These are phyloP conservation scores for Colletotrichum lindemuthianum DNA, from an alignment of 2,329 filamentous ascomycete genomes.

Conservation along the genomic window DNA sequence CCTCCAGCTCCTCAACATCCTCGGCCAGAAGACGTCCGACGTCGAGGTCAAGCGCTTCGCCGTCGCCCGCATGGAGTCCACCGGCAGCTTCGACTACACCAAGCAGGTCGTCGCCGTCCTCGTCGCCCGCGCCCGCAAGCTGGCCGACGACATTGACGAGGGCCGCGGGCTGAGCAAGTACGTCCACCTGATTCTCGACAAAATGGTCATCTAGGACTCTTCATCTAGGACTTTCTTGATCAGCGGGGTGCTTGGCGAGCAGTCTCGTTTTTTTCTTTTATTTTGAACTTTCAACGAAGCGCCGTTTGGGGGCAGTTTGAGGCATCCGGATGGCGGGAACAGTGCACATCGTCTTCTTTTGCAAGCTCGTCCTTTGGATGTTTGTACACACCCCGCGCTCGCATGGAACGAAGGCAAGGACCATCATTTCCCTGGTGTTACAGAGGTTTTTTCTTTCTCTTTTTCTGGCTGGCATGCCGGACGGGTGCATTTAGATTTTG, in stretches of 20 bases:
- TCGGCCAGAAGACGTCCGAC: constrained; percentile 88
- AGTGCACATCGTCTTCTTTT: too few relatives aligned
- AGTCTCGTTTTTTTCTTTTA: neutral
- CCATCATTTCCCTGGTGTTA: constrained; percentile 1
- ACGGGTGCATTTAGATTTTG: constrained; percentile 13
- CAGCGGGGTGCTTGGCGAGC: neutral
- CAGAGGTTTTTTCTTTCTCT: neutral
- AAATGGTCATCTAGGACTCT: constrained; percentile 57
- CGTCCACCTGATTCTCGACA: constrained; percentile 75
- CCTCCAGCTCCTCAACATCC: constrained; percentile 87
- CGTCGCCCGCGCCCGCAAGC: constrained; percentile 68
- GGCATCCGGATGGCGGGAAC: too few relatives aligned
- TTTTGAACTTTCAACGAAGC: neutral
- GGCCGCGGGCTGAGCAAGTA: constrained; percentile 65
- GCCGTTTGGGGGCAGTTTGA: too few relatives aligned
- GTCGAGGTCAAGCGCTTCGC: constrained; percentile 92
- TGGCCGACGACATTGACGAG: constrained; percentile 73
- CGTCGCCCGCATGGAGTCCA: constrained; percentile 88
- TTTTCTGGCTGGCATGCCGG: constrained; percentile 10
- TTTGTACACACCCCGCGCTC: neutral
- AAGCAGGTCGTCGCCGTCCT: constrained; percentile 72
- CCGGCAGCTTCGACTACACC: constrained; percentile 90
- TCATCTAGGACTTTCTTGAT: too few relatives aligned
- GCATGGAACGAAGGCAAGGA: too few relatives aligned
- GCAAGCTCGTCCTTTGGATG: neutral